These are phyloP conservation scores for Mycosarcoma mackinlayi DNA, from an alignment of 1,284 basidiomycete species.

Conservation along the genomic window DNA sequence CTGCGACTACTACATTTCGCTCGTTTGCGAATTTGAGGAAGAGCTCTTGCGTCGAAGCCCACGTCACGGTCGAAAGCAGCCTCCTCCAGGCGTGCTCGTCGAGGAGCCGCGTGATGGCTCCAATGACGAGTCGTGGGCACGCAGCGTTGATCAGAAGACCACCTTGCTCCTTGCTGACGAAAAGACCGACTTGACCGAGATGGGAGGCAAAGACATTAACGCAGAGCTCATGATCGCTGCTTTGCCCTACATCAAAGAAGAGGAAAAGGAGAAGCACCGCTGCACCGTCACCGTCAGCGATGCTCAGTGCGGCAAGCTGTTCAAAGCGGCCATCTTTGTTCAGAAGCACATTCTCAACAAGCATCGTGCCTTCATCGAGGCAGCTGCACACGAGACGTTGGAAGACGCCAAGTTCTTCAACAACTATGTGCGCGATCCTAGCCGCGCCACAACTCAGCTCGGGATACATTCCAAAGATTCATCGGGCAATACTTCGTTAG, in stretches of 20 bases:
- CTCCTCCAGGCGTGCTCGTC: constrained; percentile 21
- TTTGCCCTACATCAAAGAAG: constrained; percentile 50
- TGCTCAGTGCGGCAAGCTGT: constrained; percentile 59
- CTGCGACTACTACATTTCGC: constrained; percentile 64
- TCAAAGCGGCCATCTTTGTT: constrained; percentile 59
- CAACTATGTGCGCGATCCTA: constrained; percentile 56
- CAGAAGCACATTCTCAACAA: constrained; percentile 66
- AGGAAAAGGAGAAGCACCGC: constrained; percentile 59
- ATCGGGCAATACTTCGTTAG: constrained; percentile 5
- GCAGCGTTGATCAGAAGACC: constrained; percentile 58
- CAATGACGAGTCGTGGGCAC: constrained; percentile 55
- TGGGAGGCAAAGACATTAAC: constrained; percentile 48
- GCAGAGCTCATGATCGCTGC: constrained; percentile 46
- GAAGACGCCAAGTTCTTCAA: constrained; percentile 46
- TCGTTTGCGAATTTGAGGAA: constrained; percentile 62
- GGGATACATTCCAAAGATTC: constrained; percentile 3
- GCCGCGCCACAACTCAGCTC: constrained; percentile 26
- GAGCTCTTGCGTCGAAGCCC: constrained; percentile 59
- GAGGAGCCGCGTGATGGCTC: constrained; percentile 43
- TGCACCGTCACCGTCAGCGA: constrained; percentile 51
- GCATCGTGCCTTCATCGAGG: constrained; percentile 52
- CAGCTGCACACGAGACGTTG: constrained; percentile 10
- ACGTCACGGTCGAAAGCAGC: constrained; percentile 50
- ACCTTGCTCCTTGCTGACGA: constrained; percentile 44
- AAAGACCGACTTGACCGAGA: constrained; percentile 39